Evolutionary conservation across 139 green algal species (phyloP).

Genomic region (Chara braunii): DNA sequence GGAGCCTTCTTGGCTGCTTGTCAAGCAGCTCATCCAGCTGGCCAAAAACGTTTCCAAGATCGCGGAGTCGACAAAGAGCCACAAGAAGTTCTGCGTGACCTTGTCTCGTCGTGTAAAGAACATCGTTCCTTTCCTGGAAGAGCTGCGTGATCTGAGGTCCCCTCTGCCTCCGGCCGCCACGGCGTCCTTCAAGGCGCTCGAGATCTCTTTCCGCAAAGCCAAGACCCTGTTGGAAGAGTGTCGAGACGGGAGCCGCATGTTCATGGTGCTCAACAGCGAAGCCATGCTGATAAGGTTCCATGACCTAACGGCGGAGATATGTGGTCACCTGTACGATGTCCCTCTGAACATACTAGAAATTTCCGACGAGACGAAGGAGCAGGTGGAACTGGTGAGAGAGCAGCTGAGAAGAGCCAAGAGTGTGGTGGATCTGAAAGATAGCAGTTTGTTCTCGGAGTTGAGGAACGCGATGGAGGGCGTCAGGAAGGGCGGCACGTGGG

Average conservation of each 20-base stretch:
- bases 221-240: constrained; percentile 10
- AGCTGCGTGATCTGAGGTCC: constrained; percentile 6
- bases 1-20: constrained; percentile 6
- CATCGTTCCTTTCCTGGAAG: constrained; percentile 18
- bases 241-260: constrained; percentile 11
- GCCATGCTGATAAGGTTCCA: constrained; percentile 4
- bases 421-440: no score
- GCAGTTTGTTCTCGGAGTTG: no score
- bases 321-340: constrained; percentile 5
- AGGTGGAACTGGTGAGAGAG: no score
- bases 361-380: constrained; percentile 26
- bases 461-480: no score
- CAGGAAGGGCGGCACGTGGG: no score
- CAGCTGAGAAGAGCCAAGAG: no score
- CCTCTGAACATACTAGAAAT: constrained; percentile 17
- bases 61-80: not conserved
- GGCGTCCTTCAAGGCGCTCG: constrained; percentile 15
- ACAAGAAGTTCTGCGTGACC: constrained; percentile 10
- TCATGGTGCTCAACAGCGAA: constrained; percentile 21
- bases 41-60: constrained; percentile 14
- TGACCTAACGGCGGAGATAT: constrained; percentile 8
- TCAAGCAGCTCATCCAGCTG: constrained; percentile 11
- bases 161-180: constrained; percentile 15
- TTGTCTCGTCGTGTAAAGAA: constrained; percentile 15
- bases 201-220: constrained; percentile 1